Evolutionary conservation across 2,329 filamentous ascomycete genomes (phyloP).

Genomic region (Botrytis porri): DNA sequence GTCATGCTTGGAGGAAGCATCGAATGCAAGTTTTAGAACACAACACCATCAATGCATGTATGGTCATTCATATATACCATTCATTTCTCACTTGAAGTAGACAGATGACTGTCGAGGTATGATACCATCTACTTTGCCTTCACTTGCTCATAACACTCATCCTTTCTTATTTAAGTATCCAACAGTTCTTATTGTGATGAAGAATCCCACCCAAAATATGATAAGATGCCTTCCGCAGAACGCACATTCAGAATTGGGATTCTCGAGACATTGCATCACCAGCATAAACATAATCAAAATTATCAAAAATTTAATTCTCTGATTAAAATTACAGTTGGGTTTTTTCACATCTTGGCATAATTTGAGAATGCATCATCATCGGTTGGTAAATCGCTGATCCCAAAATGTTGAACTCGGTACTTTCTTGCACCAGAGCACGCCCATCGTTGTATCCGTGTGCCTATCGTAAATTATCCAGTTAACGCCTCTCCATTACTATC

Average conservation of each 20-base stretch:
- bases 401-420: conserved; percentile 37
- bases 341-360: not conserved
- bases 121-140: not conserved
- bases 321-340: not conserved
- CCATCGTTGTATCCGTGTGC: not conserved
- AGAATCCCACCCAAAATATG: not conserved
- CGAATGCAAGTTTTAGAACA: not conserved
- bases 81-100: not conserved
- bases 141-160: not conserved
- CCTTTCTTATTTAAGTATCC: not conserved
- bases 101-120: not conserved
- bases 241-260: not conserved
- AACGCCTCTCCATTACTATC: not conserved
- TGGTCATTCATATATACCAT: not conserved
- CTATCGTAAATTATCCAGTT: not conserved
- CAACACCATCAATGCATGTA: not conserved
- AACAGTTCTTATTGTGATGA: not conserved
- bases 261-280: not conserved
- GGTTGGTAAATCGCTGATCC: not conserved
- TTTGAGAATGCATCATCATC: not conserved
- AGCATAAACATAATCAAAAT: not conserved
- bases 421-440: not conserved
- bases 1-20: not conserved
- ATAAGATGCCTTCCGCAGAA: not conserved
- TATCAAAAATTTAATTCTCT: not conserved